Evolutionary conservation across 768 basidiomycete genomes (phyloP), one percentile per base, ranked within the genome.

Genomic region (Phaffia tasmanica): DNA sequence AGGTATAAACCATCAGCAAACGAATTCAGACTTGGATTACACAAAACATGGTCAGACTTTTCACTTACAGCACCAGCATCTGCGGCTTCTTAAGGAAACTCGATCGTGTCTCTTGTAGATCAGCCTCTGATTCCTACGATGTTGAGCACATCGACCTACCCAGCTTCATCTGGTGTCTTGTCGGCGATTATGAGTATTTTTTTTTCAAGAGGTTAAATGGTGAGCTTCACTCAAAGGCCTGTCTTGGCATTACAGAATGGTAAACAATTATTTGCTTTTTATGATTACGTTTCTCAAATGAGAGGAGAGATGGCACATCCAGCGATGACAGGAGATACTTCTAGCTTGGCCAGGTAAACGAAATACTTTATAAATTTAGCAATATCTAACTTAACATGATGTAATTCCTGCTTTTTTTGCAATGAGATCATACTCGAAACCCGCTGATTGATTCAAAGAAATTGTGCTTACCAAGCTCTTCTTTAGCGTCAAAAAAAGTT

Each of bases 181-280:
- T 92, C 83, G 25, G 86, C 85, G 63, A 78, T 81, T 74, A 90
- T 83, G 69, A 91, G 78, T 14, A 72, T 77, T 55, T 80, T 77
- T 50, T 90, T 84, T 73, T 93, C 90, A 2, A 79, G 73, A 85
- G 51, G 86, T 77, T 56, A 84, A 76, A 73, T 92, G 89, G 69
- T 84, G 81, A 23, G 87, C 89, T 68, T 93, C 90, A 70, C 90
- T 85, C 87, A 88, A 88, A 5, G 87, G 86, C 21, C 89, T 58
- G 57, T 7, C 27, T 42, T 15, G 3, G 21, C 4, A 29, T 16
- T 50, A 35, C 23, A 46, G 19, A 42, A 61, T 42, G 25, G 16
- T 42, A 50, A 54, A 21, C 42, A 50, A 58, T n/a, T 0, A 25
- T 15, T 1, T n/a, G 18, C 7, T 23, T 14, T 9, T 3, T 14